These are phyloP conservation scores for Ajuga reptans DNA, from an alignment of 305 asterid species.

Conservation along the genomic window DNA sequence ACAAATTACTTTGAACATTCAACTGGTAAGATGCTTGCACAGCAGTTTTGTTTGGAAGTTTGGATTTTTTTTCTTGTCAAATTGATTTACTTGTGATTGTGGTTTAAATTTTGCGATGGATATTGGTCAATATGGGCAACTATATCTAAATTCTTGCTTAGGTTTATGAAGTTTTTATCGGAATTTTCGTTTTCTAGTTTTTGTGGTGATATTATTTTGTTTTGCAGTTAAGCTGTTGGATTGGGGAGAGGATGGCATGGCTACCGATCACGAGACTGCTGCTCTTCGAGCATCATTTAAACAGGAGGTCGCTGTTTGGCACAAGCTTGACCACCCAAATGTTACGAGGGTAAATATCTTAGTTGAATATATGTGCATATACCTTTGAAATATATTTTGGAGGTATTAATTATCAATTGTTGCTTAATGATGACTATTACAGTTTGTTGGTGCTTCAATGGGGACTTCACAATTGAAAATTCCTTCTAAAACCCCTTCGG, in stretches of 20 bases:
- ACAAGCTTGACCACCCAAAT: conserved; percentile 51
- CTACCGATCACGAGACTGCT: conserved; percentile 35
- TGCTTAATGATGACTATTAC: background rate
- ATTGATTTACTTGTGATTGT: no score
- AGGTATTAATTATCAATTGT: background rate
- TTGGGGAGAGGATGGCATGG: conserved; percentile 43
- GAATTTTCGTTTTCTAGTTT: background rate
- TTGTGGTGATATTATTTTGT: background rate
- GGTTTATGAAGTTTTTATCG: background rate
- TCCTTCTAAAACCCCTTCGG: conserved; percentile 27
- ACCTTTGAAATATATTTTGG: no score
- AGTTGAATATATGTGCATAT: background rate
- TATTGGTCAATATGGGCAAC: no score
- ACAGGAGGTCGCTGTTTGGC: conserved; percentile 58
- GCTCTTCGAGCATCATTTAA: conserved; percentile 37
- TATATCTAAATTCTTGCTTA: background rate
- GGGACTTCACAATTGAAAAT: conserved; percentile 37
- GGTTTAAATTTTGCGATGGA: no score
- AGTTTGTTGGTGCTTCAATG: conserved; percentile 62
- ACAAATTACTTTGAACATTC: no score
- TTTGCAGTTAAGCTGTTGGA: conserved; percentile 45
- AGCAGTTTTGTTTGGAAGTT: no score
- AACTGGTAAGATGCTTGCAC: background rate
- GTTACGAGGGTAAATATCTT: conserved; percentile 33
- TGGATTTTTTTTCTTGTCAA: no score